Conservation (phyloP, 495 filamentous ascomycete species). For the Xylaria castorea region DNA sequence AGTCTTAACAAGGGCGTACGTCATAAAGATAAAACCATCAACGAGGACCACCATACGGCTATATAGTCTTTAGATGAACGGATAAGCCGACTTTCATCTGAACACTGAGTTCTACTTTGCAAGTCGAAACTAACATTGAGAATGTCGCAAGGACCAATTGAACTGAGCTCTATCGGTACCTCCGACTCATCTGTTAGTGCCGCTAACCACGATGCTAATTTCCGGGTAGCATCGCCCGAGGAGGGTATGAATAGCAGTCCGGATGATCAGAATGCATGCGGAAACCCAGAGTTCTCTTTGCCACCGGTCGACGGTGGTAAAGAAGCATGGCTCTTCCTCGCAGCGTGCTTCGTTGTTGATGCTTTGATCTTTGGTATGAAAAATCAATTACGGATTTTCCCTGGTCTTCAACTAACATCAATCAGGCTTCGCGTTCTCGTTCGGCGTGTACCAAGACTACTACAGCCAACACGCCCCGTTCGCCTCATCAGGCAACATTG, state of each 20-base stretch:
- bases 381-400: slow-evolving; percentile 11
- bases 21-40: neutral
- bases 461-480: slow-evolving; percentile 53
- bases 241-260: neutral
- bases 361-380: slow-evolving; percentile 68
- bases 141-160: slow-evolving; percentile 16
- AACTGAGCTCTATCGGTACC: neutral
- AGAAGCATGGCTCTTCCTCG: slow-evolving; percentile 69
- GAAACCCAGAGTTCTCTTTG: slow-evolving; percentile 47
- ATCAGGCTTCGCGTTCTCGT: slow-evolving; percentile 69
- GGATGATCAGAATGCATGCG: neutral
- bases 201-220: neutral
- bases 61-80: neutral
- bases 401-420: neutral
- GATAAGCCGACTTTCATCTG: neutral
- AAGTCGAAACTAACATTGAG: neutral
- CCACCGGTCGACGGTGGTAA: slow-evolving; percentile 66
- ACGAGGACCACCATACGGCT: neutral
- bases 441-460: slow-evolving; percentile 57
- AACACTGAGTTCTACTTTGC: neutral
- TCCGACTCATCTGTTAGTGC: neutral
- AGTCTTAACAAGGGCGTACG: slow-evolving; percentile 9
- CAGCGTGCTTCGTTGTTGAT: slow-evolving; percentile 68
- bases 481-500: slow-evolving; percentile 47
- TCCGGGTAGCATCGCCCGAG: neutral